These are phyloP conservation scores for Talaromyces funiculosus DNA, from an alignment of 2,329 filamentous ascomycete genomes.

Conservation along the genomic window DNA sequence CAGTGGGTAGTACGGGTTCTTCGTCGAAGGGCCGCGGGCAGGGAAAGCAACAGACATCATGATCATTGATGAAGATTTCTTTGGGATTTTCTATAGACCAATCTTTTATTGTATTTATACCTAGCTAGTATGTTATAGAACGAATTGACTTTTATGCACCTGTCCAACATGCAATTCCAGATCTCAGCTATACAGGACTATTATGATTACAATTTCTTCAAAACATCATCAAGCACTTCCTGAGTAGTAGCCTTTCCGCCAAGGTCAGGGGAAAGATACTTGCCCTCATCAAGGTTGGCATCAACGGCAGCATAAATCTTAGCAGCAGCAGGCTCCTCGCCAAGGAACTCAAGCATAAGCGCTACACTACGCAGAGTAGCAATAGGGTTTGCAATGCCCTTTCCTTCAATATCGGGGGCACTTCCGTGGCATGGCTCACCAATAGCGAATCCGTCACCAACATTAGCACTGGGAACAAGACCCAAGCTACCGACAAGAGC, in stretches of 20 bases:
- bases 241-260: slow-evolving; percentile 80
- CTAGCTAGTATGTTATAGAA: background rate
- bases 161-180: background rate
- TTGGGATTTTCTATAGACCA: too few relatives aligned
- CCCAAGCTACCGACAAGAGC: slow-evolving; percentile 88
- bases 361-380: slow-evolving; percentile 86
- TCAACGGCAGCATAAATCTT: slow-evolving; percentile 90
- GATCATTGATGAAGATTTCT: too few relatives aligned
- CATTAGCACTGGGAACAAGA: slow-evolving; percentile 90
- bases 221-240: slow-evolving; percentile 80
- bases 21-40: background rate
- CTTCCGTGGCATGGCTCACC: slow-evolving; percentile 97
- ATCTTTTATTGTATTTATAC: background rate
- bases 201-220: slow-evolving; percentile 64
- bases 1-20: background rate
- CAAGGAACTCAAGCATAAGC: slow-evolving; percentile 93
- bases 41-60: background rate
- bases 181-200: background rate
- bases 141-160: background rate
- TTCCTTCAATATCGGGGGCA: slow-evolving; percentile 90
- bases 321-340: slow-evolving; percentile 78
- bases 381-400: slow-evolving; percentile 91
- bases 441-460: slow-evolving; percentile 89
- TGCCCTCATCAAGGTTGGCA: slow-evolving; percentile 77
- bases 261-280: slow-evolving; percentile 79